Evolutionary conservation across 2,329 filamentous ascomycete species (phyloP), one percentile per base, ranked within the genome.

Genomic region (Hymenoscyphus fraxineus): DNA sequence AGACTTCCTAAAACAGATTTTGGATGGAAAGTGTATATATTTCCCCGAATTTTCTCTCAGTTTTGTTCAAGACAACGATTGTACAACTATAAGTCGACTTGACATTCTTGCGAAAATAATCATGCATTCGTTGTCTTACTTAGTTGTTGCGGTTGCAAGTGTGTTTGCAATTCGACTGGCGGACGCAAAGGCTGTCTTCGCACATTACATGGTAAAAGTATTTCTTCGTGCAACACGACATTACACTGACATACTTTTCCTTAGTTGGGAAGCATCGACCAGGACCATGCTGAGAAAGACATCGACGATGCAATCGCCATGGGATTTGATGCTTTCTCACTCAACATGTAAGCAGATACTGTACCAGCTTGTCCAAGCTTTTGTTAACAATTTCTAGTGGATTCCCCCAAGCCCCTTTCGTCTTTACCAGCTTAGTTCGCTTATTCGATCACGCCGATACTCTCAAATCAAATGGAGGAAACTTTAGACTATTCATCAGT

Each of bases 401-500:
- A 31, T 61, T 63, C 44, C 71, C 76, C 3, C 66, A 55, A 6
- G 68, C 65, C 6, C 62, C 62, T 47, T 78, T 71, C 68, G 69
- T 73, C 6, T 57, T 59, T 5, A 67, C 67, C 60, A 69, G 74
- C 0, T 62, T 76, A 31, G 64, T 68, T 40, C 69, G 74, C 59
- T 69, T 78, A 39, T 77, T 77, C 70, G 67, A 71, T 58, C 68
- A 72, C 61, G 75, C 76, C 4, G 63, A 63, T 10, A 66, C 57
- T 19, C 41, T 44, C 41, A 44, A 44, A 44, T 15, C 41, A 51
- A 9, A 51, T 12, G 44, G 44, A 41, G 72, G 67, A 62, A 62
- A 69, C 41, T 76, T 78, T 68, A 75, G 75, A 66, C 69, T 78
- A 7, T 78, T 77, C 67, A 73, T 78, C 67, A 77, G 75, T 62